These are phyloP conservation scores for Ustilago curta DNA, from an alignment of 1,284 basidiomycete species.

Conservation along the genomic window DNA sequence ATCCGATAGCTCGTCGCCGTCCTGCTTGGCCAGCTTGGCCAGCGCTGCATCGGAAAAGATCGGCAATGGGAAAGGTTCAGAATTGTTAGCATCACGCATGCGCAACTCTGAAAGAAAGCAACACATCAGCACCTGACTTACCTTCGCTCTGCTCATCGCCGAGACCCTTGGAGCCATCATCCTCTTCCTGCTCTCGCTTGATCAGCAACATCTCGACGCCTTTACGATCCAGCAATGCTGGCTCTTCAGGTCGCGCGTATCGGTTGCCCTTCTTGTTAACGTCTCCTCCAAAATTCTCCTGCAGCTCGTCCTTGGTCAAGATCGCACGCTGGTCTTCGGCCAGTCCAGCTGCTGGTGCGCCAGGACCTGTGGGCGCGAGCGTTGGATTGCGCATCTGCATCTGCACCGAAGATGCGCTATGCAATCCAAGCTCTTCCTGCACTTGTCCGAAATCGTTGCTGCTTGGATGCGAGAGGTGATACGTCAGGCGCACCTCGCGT, in stretches of 20 bases:
- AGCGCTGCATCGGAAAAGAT: slow-evolving; percentile 11
- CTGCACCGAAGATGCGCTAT: slow-evolving; percentile 39
- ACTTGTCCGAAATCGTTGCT: slow-evolving; percentile 50
- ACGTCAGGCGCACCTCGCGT: slow-evolving; percentile 50
- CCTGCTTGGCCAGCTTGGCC: slow-evolving; percentile 25
- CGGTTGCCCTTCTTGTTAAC: slow-evolving; percentile 48
- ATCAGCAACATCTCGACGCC: slow-evolving; percentile 57
- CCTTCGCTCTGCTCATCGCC: slow-evolving; percentile 49
- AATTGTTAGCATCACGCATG: not conserved
- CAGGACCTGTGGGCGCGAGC: slow-evolving; percentile 42
- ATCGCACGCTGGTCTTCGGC: slow-evolving; percentile 38
- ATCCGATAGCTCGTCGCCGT: slow-evolving; percentile 35
- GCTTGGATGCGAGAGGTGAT: slow-evolving; percentile 54
- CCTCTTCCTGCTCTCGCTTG: slow-evolving; percentile 48
- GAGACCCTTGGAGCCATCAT: slow-evolving; percentile 42
- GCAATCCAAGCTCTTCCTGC: slow-evolving; percentile 54
- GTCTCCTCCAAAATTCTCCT: slow-evolving; percentile 56
- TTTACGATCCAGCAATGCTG: slow-evolving; percentile 46
- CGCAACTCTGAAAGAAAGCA: not conserved
- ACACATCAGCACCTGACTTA: slow-evolving; percentile 5
- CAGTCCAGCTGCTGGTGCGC: slow-evolving; percentile 48
- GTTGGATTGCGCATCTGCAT: slow-evolving; percentile 59
- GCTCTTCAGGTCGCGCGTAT: slow-evolving; percentile 52
- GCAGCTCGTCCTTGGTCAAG: slow-evolving; percentile 49
- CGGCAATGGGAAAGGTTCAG: not conserved